These are phyloP conservation scores for Wickerhamiella cacticola DNA, from an alignment of 805 yeast genomes.

Conservation along the genomic window DNA sequence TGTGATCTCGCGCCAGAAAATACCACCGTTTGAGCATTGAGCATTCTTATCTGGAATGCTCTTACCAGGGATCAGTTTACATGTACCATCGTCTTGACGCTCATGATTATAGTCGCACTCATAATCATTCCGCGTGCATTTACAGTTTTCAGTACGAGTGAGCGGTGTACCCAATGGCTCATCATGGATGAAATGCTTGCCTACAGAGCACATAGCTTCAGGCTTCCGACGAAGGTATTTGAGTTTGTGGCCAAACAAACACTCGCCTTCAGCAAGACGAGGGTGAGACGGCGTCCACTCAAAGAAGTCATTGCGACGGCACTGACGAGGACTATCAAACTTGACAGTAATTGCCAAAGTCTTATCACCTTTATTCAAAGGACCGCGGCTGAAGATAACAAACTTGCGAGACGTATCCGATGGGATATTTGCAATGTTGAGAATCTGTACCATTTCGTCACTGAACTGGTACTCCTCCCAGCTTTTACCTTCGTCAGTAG, in stretches of 20 bases:
- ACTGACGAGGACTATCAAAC: conserved; percentile 29
- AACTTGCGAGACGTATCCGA: conserved; percentile 79
- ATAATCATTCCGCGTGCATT: conserved; percentile 74
- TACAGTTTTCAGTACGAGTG: conserved; percentile 51
- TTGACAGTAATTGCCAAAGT: conserved; percentile 45
- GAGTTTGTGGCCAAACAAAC: conserved; percentile 62
- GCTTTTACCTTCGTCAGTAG: conserved; percentile 65
- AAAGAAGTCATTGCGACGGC: conserved; percentile 43
- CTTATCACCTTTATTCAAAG: conserved; percentile 35
- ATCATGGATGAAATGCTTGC: conserved; percentile 25
- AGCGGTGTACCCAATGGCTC: conserved; percentile 50
- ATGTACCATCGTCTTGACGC: conserved; percentile 64
- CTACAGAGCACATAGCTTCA: conserved; percentile 50
- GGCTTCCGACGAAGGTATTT: conserved; percentile 47
- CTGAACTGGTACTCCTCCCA: conserved; percentile 62
- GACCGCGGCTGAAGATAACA: conserved; percentile 44
- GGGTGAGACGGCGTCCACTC: conserved; percentile 54
- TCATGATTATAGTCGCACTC: conserved; percentile 88
- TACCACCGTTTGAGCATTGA: conserved; percentile 35
- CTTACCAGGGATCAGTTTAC: conserved; percentile 68
- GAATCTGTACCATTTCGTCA: conserved; percentile 41
- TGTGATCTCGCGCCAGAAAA: conserved; percentile 59
- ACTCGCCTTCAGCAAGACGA: conserved; percentile 28
- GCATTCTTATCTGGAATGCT: conserved; percentile 34
- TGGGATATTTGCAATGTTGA: conserved; percentile 81